Evolutionary conservation across 202 grass and related monocot genomes (phyloP).

Genomic region (Saccharum hybrid): DNA sequence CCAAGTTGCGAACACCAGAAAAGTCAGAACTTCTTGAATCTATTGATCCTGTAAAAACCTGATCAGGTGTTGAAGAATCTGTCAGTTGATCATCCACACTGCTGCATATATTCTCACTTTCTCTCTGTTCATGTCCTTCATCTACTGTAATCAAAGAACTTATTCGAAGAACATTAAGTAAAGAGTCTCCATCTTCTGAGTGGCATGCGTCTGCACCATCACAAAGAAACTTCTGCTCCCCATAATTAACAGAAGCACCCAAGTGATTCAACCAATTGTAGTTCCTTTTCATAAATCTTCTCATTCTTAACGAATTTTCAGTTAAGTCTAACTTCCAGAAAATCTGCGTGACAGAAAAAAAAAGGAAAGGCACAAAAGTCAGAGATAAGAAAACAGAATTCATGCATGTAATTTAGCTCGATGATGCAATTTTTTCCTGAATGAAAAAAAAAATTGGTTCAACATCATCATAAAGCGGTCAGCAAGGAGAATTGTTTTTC

Average conservation of each 20-base stretch:
- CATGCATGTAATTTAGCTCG: slow-evolving; percentile 14
- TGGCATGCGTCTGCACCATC: slow-evolving; percentile 46
- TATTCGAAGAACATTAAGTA: slow-evolving; percentile 56
- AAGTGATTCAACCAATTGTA: slow-evolving; percentile 93
- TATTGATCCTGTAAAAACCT: slow-evolving; percentile 51
- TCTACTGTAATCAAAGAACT: slow-evolving; percentile 75
- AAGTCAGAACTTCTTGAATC: slow-evolving; percentile 78
- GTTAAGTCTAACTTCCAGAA: slow-evolving; percentile 97
- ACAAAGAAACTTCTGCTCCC: slow-evolving; percentile 68
- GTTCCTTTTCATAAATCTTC: slow-evolving; percentile 97
- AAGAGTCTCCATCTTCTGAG: slow-evolving; percentile 44
- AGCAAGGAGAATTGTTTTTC: slow-evolving; percentile 12
- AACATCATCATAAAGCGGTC: background rate
- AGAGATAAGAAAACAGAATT: slow-evolving; percentile 9
- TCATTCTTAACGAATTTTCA: slow-evolving; percentile 97
- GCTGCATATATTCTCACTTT: slow-evolving; percentile 59
- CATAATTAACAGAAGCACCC: slow-evolving; percentile 90
- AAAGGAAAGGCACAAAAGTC: slow-evolving; percentile 21
- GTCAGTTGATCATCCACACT: slow-evolving; percentile 60
- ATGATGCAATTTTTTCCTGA: background rate
- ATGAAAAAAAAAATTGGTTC: background rate
- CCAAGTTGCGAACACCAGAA: slow-evolving; percentile 72
- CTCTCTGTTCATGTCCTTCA: slow-evolving; percentile 67
- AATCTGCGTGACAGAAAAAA: slow-evolving; percentile 54
- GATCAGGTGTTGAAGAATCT: slow-evolving; percentile 52